Base-by-base conservation (phyloP, 176 grass and related monocot genomes). In the Ananas comosus region DNA sequence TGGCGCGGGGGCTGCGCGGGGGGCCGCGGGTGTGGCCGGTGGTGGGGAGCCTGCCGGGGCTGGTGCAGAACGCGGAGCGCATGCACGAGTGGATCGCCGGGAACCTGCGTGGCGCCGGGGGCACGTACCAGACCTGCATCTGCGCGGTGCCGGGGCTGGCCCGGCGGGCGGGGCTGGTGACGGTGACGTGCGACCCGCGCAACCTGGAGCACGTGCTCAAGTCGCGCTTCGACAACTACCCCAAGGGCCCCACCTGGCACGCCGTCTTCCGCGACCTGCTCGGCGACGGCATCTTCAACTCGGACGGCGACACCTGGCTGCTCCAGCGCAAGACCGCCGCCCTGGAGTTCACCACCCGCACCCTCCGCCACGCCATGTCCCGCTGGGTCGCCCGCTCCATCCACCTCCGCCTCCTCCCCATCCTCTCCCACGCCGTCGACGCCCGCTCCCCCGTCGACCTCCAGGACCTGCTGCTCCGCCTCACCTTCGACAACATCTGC, bases 401-500 rank as follows among this genome's bases (percentile, higher is more conserved):
- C 79, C 92, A 96, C 83, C 5, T 11, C 18, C 78, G 88, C 0
- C 73, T 96, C 16, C 80, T 96, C 2, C 93, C 88, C 21, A 96
- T 96, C 79, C 76, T 96, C 0, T 21, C 11, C 28, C 81, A 89
- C 2, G 92, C 88, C 0, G 70, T 74, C 18, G 3, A 2, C 0
- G 64, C 4, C 1, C 50, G 65, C 53, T 0, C 3, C 4, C 8
- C 27, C 13, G 92, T 92, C 19, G 93, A 92, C 70, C 72, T 96
- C 11, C 93, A 96, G 80, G 93, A 96, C 72, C 85, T 96, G 19
- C 93, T 96, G 50, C 87, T 92, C 51, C 86, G 93, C 48, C 83
- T 96, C 61, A 92, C 93, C 12, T 96, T 96, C 73, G 93, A 96
- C 80, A 96, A 96, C 81, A 96, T 96, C 72, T 96, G 93, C 58